These are phyloP conservation scores for Fusarium multiceps DNA, from an alignment of 2,329 filamentous ascomycete species.

Conservation along the genomic window DNA sequence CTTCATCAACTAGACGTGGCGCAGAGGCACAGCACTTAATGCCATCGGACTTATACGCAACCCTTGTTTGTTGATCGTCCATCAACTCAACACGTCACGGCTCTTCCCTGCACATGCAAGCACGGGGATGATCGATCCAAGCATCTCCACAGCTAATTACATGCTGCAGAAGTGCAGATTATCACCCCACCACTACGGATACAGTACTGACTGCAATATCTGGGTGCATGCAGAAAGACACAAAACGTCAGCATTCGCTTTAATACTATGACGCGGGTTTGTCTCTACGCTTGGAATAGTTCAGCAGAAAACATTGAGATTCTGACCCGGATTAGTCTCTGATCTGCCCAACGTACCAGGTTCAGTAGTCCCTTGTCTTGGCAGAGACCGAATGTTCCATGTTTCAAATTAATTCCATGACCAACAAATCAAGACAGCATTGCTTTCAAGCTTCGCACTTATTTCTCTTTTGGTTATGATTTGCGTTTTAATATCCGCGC, in stretches of 20 bases:
- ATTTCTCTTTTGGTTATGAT: not conserved
- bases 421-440: constrained; percentile 1
- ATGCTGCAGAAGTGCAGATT: constrained; percentile 19
- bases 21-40: not conserved
- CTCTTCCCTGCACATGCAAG: constrained; percentile 7
- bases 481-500: not conserved
- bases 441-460: not conserved
- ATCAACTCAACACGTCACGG: constrained; percentile 14
- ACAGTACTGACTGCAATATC: constrained; percentile 27
- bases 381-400: constrained; percentile 26
- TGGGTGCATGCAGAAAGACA: constrained; percentile 18
- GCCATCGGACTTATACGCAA: constrained; percentile 13
- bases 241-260: not conserved
- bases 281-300: constrained; percentile 24
- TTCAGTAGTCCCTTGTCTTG: constrained; percentile 11
- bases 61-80: constrained; percentile 31
- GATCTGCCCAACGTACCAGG: constrained; percentile 7
- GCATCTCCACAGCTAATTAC: constrained; percentile 39
- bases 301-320: not conserved
- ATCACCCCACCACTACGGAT: constrained; percentile 20
- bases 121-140: constrained; percentile 32
- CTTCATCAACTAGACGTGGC: too few species aligned
- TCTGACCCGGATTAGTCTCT: constrained; percentile 14
- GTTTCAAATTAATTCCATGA: constrained; percentile 33
- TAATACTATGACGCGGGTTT: constrained; percentile 10